Conservation (phyloP, 2,329 filamentous ascomycete species). For the Penicillium sp. region DNA sequence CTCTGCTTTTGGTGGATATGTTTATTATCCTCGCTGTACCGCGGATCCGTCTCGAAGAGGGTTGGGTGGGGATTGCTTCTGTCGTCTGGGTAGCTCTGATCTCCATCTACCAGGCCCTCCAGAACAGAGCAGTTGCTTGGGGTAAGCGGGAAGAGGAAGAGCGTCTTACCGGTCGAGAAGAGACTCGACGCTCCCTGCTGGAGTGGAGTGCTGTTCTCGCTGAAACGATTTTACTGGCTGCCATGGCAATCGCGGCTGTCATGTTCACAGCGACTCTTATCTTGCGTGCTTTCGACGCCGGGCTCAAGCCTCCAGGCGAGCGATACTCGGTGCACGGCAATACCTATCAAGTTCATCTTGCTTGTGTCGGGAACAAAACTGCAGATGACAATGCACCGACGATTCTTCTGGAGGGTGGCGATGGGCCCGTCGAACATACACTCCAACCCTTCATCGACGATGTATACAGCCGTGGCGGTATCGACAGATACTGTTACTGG, state of each 20-base stretch:
- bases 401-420: constrained; percentile 80
- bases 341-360: constrained; percentile 84
- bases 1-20: constrained; percentile 68
- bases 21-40: constrained; percentile 75
- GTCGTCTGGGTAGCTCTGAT: constrained; percentile 81
- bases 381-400: constrained; percentile 65
- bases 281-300: constrained; percentile 74
- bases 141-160: constrained; percentile 93
- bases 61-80: constrained; percentile 84
- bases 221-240: constrained; percentile 67
- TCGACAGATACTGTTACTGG: constrained; percentile 89
- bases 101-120: constrained; percentile 72
- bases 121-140: constrained; percentile 81
- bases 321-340: constrained; percentile 76
- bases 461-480: constrained; percentile 73
- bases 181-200: constrained; percentile 74
- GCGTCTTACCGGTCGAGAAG: constrained; percentile 80
- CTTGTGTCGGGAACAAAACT: constrained; percentile 71
- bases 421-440: constrained; percentile 72
- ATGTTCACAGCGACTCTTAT: constrained; percentile 77
- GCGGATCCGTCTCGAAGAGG: constrained; percentile 75
- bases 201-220: constrained; percentile 82
- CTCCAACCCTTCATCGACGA: constrained; percentile 77
- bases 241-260: constrained; percentile 66
- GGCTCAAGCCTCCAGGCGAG: constrained; percentile 69